Evolutionary conservation across 2,329 filamentous ascomycete genomes (phyloP), one percentile per base, ranked within the genome.

Genomic region (Venturia asperata): DNA sequence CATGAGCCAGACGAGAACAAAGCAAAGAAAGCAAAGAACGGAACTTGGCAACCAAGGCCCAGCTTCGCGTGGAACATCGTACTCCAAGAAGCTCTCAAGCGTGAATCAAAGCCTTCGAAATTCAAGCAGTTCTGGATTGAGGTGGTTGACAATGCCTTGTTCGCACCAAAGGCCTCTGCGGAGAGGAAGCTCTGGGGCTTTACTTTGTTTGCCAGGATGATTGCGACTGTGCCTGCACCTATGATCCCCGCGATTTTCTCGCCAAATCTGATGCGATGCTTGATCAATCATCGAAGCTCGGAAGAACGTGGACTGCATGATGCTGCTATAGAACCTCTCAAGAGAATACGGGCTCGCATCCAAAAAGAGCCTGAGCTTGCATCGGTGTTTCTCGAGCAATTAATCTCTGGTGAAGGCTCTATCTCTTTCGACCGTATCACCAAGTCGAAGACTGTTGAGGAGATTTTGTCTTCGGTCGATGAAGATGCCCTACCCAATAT

Each of bases 151-250:
- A 89, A 90, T 92, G 76, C 89, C 10, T 82, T 97, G 3, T 97
- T 97, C 73, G 88, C 90, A 6, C 85, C 88, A 65, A 86, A 84
- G 13, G 88, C 92, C 9, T 95, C 92, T 1, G 87, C 92, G 55
- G 91, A 92, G 70, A 89, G 95, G 65, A 97, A 97, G 76, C 91
- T 91, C 71, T 92, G 91, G 75, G 94, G 94, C 0, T 93, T 97
- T 76, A 86, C 92, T 71, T 83, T 97, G 2, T 91, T 97, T 71
- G 86, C 88, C 70, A 90, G 88, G 71, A 85, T 92, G 70, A 77
- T 97, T 4, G 78, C 80, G 41, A 80, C 77, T 45, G 78, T 78
- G 71, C 73, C 84, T 74, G 68, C 74, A 68, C 68, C 79, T 73
- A 65, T 83, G 81, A 70, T 83, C 78, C 63, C 81, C 75, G 68